Evolutionary conservation across 345 rosid species (phyloP).

Genomic region (Diplotaxis tenuifolia): DNA sequence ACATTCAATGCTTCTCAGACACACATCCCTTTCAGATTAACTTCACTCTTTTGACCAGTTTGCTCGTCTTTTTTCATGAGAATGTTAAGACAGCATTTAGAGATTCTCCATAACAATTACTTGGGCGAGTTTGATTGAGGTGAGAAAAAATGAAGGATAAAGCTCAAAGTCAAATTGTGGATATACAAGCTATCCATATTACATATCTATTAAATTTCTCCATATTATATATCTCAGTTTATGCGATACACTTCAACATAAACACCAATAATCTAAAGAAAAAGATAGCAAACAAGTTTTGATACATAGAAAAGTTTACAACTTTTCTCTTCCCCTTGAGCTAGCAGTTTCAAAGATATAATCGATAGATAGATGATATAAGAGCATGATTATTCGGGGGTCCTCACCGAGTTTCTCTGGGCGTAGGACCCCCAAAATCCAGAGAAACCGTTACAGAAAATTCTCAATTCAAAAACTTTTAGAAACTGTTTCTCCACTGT

Average conservation of each 20-base stretch:
- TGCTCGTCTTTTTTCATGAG: background rate
- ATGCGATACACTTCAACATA: background rate
- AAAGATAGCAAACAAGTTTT: background rate
- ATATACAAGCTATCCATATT: too few species aligned
- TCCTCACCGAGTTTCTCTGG: too few species aligned
- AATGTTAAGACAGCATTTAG: background rate
- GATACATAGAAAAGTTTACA: background rate
- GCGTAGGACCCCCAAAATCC: too few species aligned
- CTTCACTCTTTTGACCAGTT: background rate
- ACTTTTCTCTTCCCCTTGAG: background rate
- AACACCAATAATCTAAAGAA: background rate
- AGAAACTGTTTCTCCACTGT: too few species aligned
- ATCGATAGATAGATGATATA: too few species aligned
- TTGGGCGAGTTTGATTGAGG: background rate
- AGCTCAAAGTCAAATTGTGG: too few species aligned
- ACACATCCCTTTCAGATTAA: too few species aligned
- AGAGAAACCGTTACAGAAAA: too few species aligned
- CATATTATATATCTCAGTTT: background rate
- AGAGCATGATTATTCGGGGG: too few species aligned
- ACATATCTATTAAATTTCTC: background rate
- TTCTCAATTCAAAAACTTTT: too few species aligned
- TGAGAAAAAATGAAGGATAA: background rate
- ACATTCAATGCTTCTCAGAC: background rate
- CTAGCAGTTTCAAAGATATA: background rate
- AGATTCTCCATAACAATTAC: background rate